Evolutionary conservation across 768 basidiomycete genomes (phyloP), one percentile per base, ranked within the genome.

Genomic region (Peribolospora kevripleyi): DNA sequence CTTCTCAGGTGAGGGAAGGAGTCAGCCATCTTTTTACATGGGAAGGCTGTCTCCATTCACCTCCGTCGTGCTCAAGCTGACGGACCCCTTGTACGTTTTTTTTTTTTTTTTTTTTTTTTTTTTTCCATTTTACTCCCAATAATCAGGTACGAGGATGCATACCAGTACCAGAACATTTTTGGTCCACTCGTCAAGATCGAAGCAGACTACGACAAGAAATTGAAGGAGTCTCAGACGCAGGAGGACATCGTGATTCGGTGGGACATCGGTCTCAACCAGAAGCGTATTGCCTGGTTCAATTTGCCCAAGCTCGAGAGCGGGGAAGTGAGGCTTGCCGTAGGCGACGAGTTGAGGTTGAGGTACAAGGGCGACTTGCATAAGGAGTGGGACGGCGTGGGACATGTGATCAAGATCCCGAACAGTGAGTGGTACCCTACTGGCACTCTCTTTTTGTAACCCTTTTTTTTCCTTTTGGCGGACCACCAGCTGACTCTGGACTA

Each of bases 81-180:
- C 25, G 14, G 3, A 38, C 43, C 7, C 6, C 38, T 25, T 39
- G 41, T 14, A 11, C 2, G 41, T 3, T 38, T 11, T 41, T 50
- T 8, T 14, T 51, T n/a, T 37, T 11, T 43, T 46, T 45, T 42
- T 55, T 4, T 14, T 40, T 4, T n/a, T 14, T 37, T 14, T 46
- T 48, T 55, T n/a, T n/a, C n/a, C n/a, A n/a, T n/a, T n/a, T 25
- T 25, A 25, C 25, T 25, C 25, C 25, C 25, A 25, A 25, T 25
- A 25, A 25, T 7, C 57, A 70, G 71, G 48, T 98, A 98, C 67
- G 91, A 97, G 66, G 93, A 98, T 67, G 93, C 93, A 48, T 98
- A 97, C 65, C 93, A 97, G 64, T 98, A 98, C 67, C 93, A 98
- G 71, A 98, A 98, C 65, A 97, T 98, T 55, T 91, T 97, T 63